Conservation (phyloP, 129 eudicot species). For the Lactuca sativa region DNA sequence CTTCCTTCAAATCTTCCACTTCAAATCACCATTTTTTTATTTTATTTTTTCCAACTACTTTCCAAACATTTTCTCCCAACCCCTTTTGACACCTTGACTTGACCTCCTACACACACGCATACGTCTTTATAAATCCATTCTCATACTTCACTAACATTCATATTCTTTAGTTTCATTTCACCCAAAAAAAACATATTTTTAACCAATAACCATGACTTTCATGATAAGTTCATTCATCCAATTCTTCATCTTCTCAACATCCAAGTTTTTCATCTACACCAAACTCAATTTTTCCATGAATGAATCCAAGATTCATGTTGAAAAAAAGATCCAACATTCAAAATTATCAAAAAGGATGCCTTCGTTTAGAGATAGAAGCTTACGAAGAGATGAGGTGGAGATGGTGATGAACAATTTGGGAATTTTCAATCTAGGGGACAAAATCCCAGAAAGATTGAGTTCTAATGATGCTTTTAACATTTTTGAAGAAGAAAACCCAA, state of each 20-base stretch:
- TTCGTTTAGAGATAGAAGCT: conserved; percentile 16
- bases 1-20: conserved; percentile 18
- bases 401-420: conserved; percentile 46
- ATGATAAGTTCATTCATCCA: conserved; percentile 39
- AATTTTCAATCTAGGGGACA: conserved; percentile 25
- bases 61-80: background rate
- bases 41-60: conserved; percentile 15
- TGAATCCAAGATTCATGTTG: conserved; percentile 26
- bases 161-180: conserved; percentile 20
- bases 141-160: background rate
- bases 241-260: conserved; percentile 31
- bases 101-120: conserved; percentile 2
- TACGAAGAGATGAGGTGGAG: conserved; percentile 34
- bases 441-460: conserved; percentile 38
- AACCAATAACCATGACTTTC: conserved; percentile 21
- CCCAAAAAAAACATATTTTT: no score
- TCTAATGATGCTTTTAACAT: conserved; percentile 40
- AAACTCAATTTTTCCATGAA: conserved; percentile 10
- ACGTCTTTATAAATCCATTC: conserved; percentile 12
- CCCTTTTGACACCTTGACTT: background rate
- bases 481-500: conserved; percentile 57
- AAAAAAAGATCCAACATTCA: conserved; percentile 22
- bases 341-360: conserved; percentile 23
- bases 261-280: conserved; percentile 21
- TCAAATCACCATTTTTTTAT: conserved; percentile 3